A percentile compares a stretch with the other conserved stretches of the same genome.
Conservation (phyloP, 2,329 filamentous ascomycete genomes). For the Fusarium euwallaceae region DNA sequence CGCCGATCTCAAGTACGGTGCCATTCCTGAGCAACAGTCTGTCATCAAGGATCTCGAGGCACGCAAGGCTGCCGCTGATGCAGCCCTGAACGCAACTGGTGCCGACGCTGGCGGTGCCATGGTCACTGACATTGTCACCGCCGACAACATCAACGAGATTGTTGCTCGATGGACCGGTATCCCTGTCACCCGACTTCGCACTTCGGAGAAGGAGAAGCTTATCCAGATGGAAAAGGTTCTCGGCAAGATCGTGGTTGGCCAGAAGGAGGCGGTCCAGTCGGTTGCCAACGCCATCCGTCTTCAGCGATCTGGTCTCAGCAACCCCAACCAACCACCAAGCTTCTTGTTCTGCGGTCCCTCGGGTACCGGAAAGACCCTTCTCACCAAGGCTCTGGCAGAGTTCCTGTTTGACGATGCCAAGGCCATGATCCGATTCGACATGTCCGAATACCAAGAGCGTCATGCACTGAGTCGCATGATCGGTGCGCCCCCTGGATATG, state of each 20-base stretch:
- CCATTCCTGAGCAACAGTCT: constrained; percentile 90
- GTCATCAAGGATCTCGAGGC: constrained; percentile 85
- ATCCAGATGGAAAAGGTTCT: constrained; percentile 95
- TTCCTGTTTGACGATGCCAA: constrained; percentile 98
- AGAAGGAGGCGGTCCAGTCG: constrained; percentile 91
- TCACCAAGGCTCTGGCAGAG: constrained; percentile 96
- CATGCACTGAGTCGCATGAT: constrained; percentile 98
- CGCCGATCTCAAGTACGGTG: constrained; percentile 96
- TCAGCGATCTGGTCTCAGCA: constrained; percentile 92
- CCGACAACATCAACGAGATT: constrained; percentile 99
- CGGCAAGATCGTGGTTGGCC: constrained; percentile 87
- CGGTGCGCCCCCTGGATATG: constrained; percentile 95
- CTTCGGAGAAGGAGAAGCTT: constrained; percentile 98
- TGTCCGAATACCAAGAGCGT: constrained; percentile 99
- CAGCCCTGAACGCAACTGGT: constrained; percentile 68
- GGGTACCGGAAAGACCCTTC: constrained; percentile 96
- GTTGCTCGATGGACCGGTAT: constrained; percentile 99
- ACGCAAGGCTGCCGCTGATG: constrained; percentile 84
- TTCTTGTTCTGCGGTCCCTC: constrained; percentile 99
- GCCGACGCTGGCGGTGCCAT: constrained; percentile 77
- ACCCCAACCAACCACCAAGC: constrained; percentile 96
- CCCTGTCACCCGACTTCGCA: constrained; percentile 92
- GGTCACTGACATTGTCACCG: constrained; percentile 92
- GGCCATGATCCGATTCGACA: constrained; percentile 98
- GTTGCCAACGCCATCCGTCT: constrained; percentile 97